Base-by-base conservation (phyloP, 495 filamentous ascomycete species). In the Lasiosphaeris hirsuta region DNA sequence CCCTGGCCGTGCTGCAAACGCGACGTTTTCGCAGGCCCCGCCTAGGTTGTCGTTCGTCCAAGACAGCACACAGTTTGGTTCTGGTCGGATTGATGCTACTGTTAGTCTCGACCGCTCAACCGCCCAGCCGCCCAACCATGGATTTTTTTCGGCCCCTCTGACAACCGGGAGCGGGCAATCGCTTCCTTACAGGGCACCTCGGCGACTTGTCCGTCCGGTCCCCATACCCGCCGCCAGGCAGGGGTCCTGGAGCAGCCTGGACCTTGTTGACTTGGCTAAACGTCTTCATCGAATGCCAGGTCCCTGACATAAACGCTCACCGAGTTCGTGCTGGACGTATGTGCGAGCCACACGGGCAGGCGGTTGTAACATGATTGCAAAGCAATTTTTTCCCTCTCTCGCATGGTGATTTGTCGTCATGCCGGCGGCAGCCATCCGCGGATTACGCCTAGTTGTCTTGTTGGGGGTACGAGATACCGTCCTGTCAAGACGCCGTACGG, bases 191-290 rank as follows among this genome's bases (percentile, higher is more conserved):
- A 44, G 14, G 18, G 18, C 52, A 15, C 34, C 30, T 55, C 53
- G 53, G 53, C 53, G 53, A 30, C 33, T 36, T 55, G 38, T 42
- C 53, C 53, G 53, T 42, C 46, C 46, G 53, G 53, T 30, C 43
- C 53, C 36, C 37, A 41, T 55, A 55, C 41, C 53, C 53, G 53
- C 53, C 37, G 18, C 53, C 33, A 35, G 53, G 23, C 41, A 55
- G 18, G 53, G 42, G n/a, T 6, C 37, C 53, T 40, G 35, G 18
- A 15, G 14, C 35, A 55, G 40, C 53, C 53, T 37, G 53, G 41
- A 23, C 53, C 53, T 45, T 55, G 53, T 18, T 34, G n/a, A 35
- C 39, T 35, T 36, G 38, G 10, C 40, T 13, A 17, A 39, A 38
- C 51, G 7, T 43, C 41, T 33, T 38, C 41, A 38, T n/a, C 41